These are phyloP conservation scores for Glonium stellatum DNA, from an alignment of 495 filamentous ascomycete genomes.

Conservation along the genomic window DNA sequence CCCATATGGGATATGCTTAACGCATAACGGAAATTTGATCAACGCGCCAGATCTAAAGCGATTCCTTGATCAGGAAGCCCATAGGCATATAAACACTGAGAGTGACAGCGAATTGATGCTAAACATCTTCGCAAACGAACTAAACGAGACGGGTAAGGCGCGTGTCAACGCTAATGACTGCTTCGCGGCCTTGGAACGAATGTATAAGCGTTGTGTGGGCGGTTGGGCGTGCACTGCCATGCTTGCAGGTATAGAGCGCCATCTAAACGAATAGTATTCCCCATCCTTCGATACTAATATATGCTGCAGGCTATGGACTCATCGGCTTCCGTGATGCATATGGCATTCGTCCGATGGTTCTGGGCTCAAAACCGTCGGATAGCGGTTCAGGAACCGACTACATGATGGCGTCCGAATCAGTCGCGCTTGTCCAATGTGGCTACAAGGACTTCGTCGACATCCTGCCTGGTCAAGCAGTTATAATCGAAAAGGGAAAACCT, in stretches of 20 bases:
- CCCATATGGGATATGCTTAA: conserved; percentile 69
- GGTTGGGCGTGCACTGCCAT: conserved; percentile 87
- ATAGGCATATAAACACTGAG: conserved; percentile 95
- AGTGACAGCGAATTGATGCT: conserved; percentile 92
- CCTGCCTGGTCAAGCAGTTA: conserved; percentile 84
- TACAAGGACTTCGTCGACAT: conserved; percentile 79
- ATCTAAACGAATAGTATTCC: background rate
- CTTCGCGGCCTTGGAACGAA: conserved; percentile 66
- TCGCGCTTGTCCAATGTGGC: conserved; percentile 81
- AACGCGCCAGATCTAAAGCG: conserved; percentile 74
- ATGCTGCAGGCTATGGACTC: conserved; percentile 63
- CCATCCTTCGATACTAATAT: conserved; percentile 7
- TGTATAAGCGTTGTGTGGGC: conserved; percentile 73
- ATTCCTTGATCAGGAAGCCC: conserved; percentile 80
- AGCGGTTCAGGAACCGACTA: conserved; percentile 71
- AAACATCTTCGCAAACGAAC: conserved; percentile 88
- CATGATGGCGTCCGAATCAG: conserved; percentile 96
- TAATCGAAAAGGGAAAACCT: conserved; percentile 75
- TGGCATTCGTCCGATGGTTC: conserved; percentile 82
- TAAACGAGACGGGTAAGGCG: conserved; percentile 93
- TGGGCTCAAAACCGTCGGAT: conserved; percentile 68
- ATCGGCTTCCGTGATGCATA: conserved; percentile 84
- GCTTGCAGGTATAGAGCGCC: conserved; percentile 61
- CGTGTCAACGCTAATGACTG: conserved; percentile 89
- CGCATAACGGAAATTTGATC: conserved; percentile 88